Base-by-base conservation (phyloP, 805 yeast genomes). In the Isabelozyma pseudorhagii region DNA sequence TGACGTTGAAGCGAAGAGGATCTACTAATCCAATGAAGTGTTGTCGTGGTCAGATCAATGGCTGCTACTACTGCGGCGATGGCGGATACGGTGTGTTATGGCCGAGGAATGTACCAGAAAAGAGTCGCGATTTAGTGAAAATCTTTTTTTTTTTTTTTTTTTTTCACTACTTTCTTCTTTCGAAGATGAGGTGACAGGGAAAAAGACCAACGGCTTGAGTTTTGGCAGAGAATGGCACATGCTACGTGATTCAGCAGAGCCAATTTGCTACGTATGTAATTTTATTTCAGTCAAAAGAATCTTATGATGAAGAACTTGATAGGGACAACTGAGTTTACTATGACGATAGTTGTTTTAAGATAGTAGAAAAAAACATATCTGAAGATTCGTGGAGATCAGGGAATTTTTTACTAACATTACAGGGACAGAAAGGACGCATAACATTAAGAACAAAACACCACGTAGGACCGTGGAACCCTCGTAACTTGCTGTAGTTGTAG, bases 281-380 rank as follows among this genome's bases (percentile, higher is more conserved):
- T 5, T 4, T 38, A 14, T n/a, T 13, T 8, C 5, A 34, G 38
- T n/a, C 38, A 34, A 13, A 34, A 38, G 40, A 41, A n/a, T 15
- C 25, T 38, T 11, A 50, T 54, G 58, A 57, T 57, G 60, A 57
- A 42, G 44, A 43, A 47, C 49, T 50, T 53, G 65, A 61, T 61
- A 61, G 65, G 65, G 65, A 61, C 65, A 61, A 61, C 65, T 61
- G 65, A 61, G 60, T 48, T 45, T 43, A 39, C 56, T 46, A 39
- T 59, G 63, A 58, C 54, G 65, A 59, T 45, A 58, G 61, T 57
- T 59, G 60, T 59, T 50, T 40, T 45, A 43, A 57, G 65, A 61
- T 61, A 59, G 62, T 61, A 61, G 65, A 59, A 61, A 51, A 21
- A 31, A 31, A 31, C 36, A 31, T 44, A 48, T 47, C 36, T 40